These are phyloP conservation scores for Fusarium staphyleae DNA, from an alignment of 2,329 filamentous ascomycete genomes.

Conservation along the genomic window DNA sequence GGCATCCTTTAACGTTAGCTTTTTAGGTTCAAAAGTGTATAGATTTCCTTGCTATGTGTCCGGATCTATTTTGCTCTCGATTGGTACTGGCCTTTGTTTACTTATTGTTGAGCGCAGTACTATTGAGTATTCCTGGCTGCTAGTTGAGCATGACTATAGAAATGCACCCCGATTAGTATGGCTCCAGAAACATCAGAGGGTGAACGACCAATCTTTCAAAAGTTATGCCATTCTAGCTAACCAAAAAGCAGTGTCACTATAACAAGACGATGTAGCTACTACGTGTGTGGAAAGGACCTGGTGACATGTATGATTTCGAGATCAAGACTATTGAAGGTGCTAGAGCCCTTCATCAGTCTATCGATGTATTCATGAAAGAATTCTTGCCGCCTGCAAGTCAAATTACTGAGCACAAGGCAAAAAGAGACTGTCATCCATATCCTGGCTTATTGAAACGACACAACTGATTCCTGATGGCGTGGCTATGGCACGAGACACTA, in stretches of 20 bases:
- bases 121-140: not conserved
- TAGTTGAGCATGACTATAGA: not conserved
- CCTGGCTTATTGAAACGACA: not conserved
- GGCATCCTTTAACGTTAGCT: no score
- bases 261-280: not conserved
- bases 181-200: conserved; percentile 1
- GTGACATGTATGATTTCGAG: not conserved
- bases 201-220: conserved; percentile 3
- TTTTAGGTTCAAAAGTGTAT: not conserved
- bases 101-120: not conserved
- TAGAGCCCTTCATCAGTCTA: not conserved
- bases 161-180: not conserved
- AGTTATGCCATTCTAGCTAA: not conserved
- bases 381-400: not conserved
- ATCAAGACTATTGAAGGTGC: not conserved
- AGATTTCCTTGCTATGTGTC: conserved; percentile 2
- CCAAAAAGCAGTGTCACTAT: not conserved
- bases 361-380: not conserved
- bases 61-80: not conserved
- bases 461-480: not conserved
- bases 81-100: conserved; percentile 1
- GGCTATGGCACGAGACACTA: not conserved
- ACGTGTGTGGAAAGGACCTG: not conserved
- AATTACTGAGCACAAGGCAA: no score
- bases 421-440: not conserved